These are phyloP conservation scores for Hordeum vulgare DNA, from an alignment of 176 grass and related monocot species.

Conservation along the genomic window DNA sequence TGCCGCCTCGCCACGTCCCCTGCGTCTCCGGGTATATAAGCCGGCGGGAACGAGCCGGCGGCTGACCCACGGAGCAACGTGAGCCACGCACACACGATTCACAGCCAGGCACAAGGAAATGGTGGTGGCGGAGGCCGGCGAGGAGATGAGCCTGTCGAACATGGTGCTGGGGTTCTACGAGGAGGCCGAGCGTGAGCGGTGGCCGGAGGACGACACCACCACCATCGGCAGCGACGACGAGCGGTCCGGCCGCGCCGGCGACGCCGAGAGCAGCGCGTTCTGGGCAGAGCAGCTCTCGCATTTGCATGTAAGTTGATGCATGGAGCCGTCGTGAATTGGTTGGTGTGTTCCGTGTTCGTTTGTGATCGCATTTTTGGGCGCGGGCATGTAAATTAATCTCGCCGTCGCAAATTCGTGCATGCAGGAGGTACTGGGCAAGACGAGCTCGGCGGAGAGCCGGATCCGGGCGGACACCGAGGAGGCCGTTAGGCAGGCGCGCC, in stretches of 20 bases:
- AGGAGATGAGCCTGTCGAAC: slow-evolving; percentile 43
- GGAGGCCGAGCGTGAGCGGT: slow-evolving; percentile 35
- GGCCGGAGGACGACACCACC: not conserved
- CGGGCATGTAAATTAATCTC: not conserved
- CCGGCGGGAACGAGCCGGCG: not conserved
- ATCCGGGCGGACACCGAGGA: slow-evolving; percentile 42
- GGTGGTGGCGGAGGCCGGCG: not conserved
- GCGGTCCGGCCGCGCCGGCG: not conserved
- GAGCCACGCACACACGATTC: not conserved
- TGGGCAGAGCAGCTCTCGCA: slow-evolving; percentile 48
- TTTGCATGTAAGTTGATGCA: slow-evolving; percentile 27
- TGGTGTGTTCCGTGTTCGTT: not conserved
- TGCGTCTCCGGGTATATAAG: not conserved
- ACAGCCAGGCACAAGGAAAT: too few species aligned
- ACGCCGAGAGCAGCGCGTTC: slow-evolving; percentile 33
- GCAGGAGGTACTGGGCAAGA: slow-evolving; percentile 51
- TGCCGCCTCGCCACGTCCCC: slow-evolving; percentile 27
- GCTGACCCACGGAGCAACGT: not conserved
- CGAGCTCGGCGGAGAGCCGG: slow-evolving; percentile 45
- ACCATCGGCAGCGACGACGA: not conserved
- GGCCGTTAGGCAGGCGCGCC: slow-evolving; percentile 34
- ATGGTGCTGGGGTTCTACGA: slow-evolving; percentile 63
- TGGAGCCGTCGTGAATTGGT: not conserved
- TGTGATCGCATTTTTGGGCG: not conserved
- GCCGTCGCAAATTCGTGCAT: slow-evolving; percentile 7